phyloP scores from a whole-genome alignment of 176 grass and related monocot genomes.

The Carex pumila region DNA sequence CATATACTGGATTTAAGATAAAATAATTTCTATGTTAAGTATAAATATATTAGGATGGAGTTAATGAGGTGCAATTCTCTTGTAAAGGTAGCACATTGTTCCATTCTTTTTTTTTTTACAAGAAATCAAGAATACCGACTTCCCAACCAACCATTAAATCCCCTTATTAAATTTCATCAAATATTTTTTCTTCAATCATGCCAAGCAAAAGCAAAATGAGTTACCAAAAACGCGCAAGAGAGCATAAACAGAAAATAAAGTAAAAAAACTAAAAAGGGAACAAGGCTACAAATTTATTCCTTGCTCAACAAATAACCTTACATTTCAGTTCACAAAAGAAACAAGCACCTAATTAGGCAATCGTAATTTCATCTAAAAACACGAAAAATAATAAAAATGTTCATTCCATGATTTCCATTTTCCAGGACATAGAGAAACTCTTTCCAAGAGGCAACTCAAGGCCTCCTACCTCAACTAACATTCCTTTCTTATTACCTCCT shows the following conservation, averaged over 20 bases:
- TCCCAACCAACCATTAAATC: background rate
- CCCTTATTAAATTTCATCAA: background rate
- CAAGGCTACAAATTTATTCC: background rate
- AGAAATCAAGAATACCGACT: too few species aligned
- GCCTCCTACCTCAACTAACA: conserved; percentile 67
- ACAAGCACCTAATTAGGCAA: background rate
- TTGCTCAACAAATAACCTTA: background rate
- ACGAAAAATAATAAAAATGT: background rate
- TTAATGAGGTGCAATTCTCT: too few species aligned
- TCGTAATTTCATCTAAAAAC: conserved; percentile 9
- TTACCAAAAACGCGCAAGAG: background rate
- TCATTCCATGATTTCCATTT: conserved; percentile 47
- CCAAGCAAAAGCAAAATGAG: background rate
- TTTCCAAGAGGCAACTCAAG: conserved; percentile 73
- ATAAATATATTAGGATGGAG: too few species aligned
- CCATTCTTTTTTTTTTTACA: too few species aligned
- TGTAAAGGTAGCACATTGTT: too few species aligned
- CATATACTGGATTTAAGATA: too few species aligned
- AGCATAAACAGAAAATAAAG: background rate
- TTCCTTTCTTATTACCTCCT: conserved; percentile 29
- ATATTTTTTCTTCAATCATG: background rate
- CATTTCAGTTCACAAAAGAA: background rate
- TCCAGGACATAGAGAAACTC: conserved; percentile 86
- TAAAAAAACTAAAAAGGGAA: background rate
- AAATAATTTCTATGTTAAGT: too few species aligned